Evolutionary conservation across 371 early-diverging fungal genomes (phyloP).

Genomic region (Gilbertella persicaria): DNA sequence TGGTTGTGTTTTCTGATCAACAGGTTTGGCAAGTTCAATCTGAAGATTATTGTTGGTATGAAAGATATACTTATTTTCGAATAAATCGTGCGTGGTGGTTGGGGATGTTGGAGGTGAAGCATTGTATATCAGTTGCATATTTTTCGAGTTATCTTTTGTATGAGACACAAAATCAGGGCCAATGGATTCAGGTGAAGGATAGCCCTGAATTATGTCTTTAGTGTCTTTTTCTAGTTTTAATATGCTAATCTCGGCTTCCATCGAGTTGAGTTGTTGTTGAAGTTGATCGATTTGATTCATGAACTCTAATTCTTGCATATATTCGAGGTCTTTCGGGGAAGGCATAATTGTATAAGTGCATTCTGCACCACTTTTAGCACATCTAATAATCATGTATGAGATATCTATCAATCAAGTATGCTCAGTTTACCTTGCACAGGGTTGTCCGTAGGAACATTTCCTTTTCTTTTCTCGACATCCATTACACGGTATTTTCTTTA

Average conservation of each 20-base stretch:
- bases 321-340: slow-evolving; percentile 46
- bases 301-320: slow-evolving; percentile 28
- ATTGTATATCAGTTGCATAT: too few relatives aligned
- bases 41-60: slow-evolving; percentile 5
- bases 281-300: slow-evolving; percentile 19
- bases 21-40: slow-evolving; percentile 3
- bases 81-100: too few relatives aligned
- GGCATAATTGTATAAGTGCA: slow-evolving; percentile 38
- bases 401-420: background rate
- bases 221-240: slow-evolving; percentile 8
- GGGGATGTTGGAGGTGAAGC: too few relatives aligned
- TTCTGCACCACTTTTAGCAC: slow-evolving; percentile 23
- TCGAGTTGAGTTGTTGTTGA: slow-evolving; percentile 14
- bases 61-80: background rate
- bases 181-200: background rate
- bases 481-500: background rate
- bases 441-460: slow-evolving; percentile 37
- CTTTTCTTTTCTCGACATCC: slow-evolving; percentile 45
- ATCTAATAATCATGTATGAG: slow-evolving; percentile 26
- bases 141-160: too few relatives aligned
- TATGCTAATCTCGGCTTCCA: slow-evolving; percentile 20
- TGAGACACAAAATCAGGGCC: too few relatives aligned
- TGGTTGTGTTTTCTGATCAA: background rate
- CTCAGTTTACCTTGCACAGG: slow-evolving; percentile 40
- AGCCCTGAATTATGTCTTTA: background rate